Percentiles rank a stretch among this genome's conserved stretches.
These are phyloP conservation scores for Arxiozyma bovina DNA, from an alignment of 1,139 yeast species.

Conservation along the genomic window DNA sequence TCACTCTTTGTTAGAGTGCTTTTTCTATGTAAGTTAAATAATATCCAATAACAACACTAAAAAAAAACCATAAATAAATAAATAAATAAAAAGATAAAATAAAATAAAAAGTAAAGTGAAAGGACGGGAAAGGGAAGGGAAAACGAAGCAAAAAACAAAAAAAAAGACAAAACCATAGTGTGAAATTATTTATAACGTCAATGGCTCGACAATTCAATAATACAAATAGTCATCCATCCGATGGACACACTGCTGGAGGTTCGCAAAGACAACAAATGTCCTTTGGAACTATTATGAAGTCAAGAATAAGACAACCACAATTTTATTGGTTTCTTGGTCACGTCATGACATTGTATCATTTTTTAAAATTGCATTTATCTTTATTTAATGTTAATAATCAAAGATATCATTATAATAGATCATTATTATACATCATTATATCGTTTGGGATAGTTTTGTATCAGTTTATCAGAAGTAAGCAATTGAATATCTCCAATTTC, in stretches of 20 bases:
- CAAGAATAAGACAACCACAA: conserved; percentile 28
- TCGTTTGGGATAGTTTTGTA: conserved; percentile 29
- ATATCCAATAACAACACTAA: too few relatives aligned
- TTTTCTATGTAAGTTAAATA: too few relatives aligned
- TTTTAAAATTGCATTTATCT: conserved; percentile 21
- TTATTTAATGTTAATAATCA: conserved; percentile 16
- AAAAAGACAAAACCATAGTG: not conserved
- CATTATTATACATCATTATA: conserved; percentile 18
- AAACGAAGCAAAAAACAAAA: not conserved
- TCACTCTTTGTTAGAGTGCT: too few relatives aligned
- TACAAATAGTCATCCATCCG: not conserved
- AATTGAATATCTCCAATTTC: conserved; percentile 15
- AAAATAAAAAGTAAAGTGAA: too few relatives aligned
- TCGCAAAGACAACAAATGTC: conserved; percentile 12
- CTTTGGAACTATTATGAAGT: conserved; percentile 16
- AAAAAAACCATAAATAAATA: too few relatives aligned
- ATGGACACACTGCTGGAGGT: not conserved
- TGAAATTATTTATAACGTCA: not conserved
- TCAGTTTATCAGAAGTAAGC: conserved; percentile 28
- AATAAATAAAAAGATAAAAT: too few relatives aligned
- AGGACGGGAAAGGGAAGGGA: not conserved
- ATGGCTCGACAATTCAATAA: not conserved
- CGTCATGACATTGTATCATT: conserved; percentile 25
- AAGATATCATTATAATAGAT: conserved; percentile 21
- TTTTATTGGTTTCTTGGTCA: conserved; percentile 31